Conservation (phyloP, 1,284 basidiomycete species). For the Heliocybe sulcata region DNA sequence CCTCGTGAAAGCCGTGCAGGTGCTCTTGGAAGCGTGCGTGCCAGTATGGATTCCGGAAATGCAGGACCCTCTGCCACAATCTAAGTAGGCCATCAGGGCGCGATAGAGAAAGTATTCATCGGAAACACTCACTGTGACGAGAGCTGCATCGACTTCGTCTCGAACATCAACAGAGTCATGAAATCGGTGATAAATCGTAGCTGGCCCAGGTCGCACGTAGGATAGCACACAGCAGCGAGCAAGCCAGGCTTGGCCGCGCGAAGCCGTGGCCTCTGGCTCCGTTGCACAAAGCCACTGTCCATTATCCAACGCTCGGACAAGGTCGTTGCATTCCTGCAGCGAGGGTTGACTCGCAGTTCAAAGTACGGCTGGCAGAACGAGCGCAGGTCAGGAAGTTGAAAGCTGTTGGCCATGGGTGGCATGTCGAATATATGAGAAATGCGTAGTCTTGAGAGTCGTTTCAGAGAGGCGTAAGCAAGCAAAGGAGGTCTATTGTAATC, state of each 20-base stretch:
- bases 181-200: constrained; percentile 44
- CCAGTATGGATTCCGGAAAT: constrained; percentile 13
- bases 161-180: constrained; percentile 33
- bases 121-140: constrained; percentile 2
- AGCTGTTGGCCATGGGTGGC: constrained; percentile 23
- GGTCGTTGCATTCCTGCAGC: constrained; percentile 36
- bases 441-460: not conserved
- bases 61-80: constrained; percentile 13
- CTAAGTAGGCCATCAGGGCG: constrained; percentile 4
- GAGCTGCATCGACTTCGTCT: constrained; percentile 15
- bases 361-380: constrained; percentile 32
- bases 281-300: constrained; percentile 15
- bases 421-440: not conserved
- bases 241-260: constrained; percentile 39
- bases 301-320: constrained; percentile 41
- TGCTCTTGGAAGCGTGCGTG: constrained; percentile 22
- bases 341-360: constrained; percentile 42
- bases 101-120: not conserved
- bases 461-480: not conserved
- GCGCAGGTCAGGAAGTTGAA: constrained; percentile 54
- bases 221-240: constrained; percentile 48
- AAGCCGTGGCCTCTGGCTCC: constrained; percentile 23
- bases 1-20: constrained; percentile 20
- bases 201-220: constrained; percentile 48
- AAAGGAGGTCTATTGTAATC: not conserved